Conservation (phyloP, 2,329 filamentous ascomycete species). For the Talaromyces sp. region DNA sequence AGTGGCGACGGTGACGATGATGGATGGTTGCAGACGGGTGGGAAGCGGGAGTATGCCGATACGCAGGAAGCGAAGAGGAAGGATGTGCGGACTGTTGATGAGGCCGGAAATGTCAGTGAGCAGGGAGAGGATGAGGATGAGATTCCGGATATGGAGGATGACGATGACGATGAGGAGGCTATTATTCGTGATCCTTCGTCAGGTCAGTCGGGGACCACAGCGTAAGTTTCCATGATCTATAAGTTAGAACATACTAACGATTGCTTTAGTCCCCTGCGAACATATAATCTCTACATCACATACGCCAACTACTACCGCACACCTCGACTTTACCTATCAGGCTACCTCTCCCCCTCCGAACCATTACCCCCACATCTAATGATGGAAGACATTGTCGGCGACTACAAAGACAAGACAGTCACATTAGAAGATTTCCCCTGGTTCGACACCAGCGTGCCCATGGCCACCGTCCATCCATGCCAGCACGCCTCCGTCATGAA, state of each 20-base stretch:
- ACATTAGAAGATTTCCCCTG: conserved; percentile 97
- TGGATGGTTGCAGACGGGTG: conserved; percentile 88
- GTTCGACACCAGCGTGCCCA: conserved; percentile 87
- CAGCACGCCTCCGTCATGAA: conserved; percentile 99
- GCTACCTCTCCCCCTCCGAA: conserved; percentile 71
- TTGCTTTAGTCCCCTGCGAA: conserved; percentile 67
- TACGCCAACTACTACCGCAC: conserved; percentile 97
- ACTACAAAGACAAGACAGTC: conserved; percentile 98
- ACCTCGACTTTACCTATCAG: conserved; percentile 89
- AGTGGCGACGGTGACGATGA: conserved; percentile 67
- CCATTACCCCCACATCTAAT: conserved; percentile 79
- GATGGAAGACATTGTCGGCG: conserved; percentile 96
- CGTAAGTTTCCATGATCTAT: conserved; percentile 44
- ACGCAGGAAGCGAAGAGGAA: conserved; percentile 71
- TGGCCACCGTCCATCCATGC: conserved; percentile 95
- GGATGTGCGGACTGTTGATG: conserved; percentile 85
- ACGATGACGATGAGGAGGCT: conserved; percentile 88
- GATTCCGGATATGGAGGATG: conserved; percentile 97
- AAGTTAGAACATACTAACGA: neutral
- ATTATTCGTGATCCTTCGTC: conserved; percentile 74
- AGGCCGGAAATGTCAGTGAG: conserved; percentile 80
- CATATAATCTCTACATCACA: conserved; percentile 98
- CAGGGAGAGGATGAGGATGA: conserved; percentile 67
- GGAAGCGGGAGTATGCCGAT: conserved; percentile 58
- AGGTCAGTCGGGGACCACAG: conserved; percentile 48